Evolutionary conservation across 2,329 filamentous ascomycete genomes (phyloP).

Genomic region (Cadophora gregata): DNA sequence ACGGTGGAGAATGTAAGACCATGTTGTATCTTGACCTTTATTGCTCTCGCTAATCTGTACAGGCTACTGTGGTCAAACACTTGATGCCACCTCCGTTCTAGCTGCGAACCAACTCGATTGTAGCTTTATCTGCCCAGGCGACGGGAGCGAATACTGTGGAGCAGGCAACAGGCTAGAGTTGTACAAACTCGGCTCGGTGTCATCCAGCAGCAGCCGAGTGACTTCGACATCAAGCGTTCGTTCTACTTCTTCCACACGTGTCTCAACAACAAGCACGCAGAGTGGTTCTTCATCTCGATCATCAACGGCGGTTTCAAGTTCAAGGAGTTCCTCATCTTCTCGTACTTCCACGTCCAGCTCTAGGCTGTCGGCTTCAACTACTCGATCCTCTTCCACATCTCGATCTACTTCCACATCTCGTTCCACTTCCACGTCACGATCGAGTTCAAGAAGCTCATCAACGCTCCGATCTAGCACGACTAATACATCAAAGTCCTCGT

Average conservation of each 20-base stretch:
- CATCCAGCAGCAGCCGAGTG: conserved; percentile 22
- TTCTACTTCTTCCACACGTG: conserved; percentile 12
- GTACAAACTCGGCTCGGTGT: conserved; percentile 19
- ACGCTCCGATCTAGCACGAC: conserved; percentile 1
- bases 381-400: conserved; percentile 16
- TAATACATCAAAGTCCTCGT: conserved; percentile 11
- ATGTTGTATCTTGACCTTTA: background rate
- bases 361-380: background rate
- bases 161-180: conserved; percentile 35
- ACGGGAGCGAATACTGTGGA: conserved; percentile 45
- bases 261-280: conserved; percentile 16
- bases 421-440: conserved; percentile 16
- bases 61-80: conserved; percentile 41
- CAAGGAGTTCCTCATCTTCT: conserved; percentile 5
- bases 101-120: conserved; percentile 35
- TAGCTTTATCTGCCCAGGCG: conserved; percentile 40
- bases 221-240: conserved; percentile 17
- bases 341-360: conserved; percentile 13
- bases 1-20: conserved; percentile 39
- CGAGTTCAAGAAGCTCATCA: conserved; percentile 14
- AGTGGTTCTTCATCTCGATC: conserved; percentile 4
- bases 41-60: background rate
- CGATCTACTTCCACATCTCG: conserved; percentile 12
- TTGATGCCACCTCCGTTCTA: conserved; percentile 33
- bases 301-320: conserved; percentile 13